Conservation (phyloP, 306 rosid genomes). For the Arachis stenosperma region DNA sequence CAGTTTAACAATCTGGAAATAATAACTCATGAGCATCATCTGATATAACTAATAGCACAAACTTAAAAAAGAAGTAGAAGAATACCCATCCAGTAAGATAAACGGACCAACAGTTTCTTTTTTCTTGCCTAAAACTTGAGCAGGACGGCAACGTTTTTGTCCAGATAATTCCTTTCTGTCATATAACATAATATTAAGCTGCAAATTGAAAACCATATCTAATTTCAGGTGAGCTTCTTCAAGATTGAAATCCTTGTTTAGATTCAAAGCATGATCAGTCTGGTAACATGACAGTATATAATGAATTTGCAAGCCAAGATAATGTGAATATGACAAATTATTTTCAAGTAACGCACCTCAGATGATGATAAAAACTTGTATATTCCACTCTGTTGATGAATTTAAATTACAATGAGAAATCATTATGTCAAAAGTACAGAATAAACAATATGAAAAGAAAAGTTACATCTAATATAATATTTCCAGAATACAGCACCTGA, state of each 20-base stretch:
- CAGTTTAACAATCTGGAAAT: constrained; percentile 54
- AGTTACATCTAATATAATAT: not conserved
- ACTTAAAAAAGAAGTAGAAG: constrained; percentile 13
- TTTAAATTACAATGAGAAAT: constrained; percentile 24
- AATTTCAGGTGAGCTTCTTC: constrained; percentile 34
- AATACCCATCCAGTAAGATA: constrained; percentile 58
- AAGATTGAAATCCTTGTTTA: constrained; percentile 7
- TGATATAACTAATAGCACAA: constrained; percentile 34
- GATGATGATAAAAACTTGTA: constrained; percentile 84
- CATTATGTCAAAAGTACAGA: constrained; percentile 22
- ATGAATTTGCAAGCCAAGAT: constrained; percentile 36
- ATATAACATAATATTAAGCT: constrained; percentile 67
- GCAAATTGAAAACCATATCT: constrained; percentile 47
- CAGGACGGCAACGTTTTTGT: constrained; percentile 74
- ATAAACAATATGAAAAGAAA: constrained; percentile 26
- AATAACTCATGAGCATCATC: constrained; percentile 34
- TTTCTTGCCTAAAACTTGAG: constrained; percentile 65
- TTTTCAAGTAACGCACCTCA: constrained; percentile 58
- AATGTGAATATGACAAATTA: constrained; percentile 32
- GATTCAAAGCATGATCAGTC: constrained; percentile 27
- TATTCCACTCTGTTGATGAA: constrained; percentile 80
- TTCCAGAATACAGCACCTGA: constrained; percentile 57
- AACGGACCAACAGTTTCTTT: constrained; percentile 50
- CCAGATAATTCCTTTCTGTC: constrained; percentile 82
- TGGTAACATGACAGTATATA: constrained; percentile 7